Evolutionary conservation across 768 basidiomycete species (phyloP).

Genomic region (Boletus vermiculosoides): DNA sequence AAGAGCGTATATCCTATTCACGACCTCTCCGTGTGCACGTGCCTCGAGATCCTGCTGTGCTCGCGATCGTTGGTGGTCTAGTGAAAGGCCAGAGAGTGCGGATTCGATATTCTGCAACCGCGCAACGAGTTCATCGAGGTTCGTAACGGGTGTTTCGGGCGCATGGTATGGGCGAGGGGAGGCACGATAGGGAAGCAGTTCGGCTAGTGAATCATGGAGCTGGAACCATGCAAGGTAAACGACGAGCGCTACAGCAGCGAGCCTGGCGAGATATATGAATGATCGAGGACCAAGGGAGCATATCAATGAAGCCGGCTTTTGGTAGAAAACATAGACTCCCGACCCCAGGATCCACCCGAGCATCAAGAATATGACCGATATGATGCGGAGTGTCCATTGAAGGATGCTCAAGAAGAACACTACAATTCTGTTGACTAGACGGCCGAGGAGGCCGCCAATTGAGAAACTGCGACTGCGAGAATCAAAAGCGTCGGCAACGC

Average conservation of each 20-base stretch:
- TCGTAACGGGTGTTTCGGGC: constrained; percentile 59
- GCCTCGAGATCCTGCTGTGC: constrained; percentile 52
- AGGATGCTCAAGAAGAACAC: constrained; percentile 32
- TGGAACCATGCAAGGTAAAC: constrained; percentile 47
- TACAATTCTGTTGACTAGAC: constrained; percentile 38
- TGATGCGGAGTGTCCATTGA: constrained; percentile 21
- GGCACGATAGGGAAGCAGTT: constrained; percentile 35
- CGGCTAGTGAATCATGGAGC: constrained; percentile 38
- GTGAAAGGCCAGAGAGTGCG: constrained; percentile 57
- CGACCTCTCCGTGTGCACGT: constrained; percentile 50
- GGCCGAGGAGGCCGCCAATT: constrained; percentile 46
- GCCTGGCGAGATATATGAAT: constrained; percentile 38
- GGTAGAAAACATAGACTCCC: constrained; percentile 45
- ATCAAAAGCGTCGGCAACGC: constrained; percentile 25
- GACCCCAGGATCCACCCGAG: constrained; percentile 51
- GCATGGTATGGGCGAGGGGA: constrained; percentile 43
- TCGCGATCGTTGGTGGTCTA: constrained; percentile 51
- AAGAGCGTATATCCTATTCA: constrained; percentile 52
- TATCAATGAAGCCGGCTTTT: constrained; percentile 46
- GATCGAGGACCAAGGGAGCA: constrained; percentile 33
- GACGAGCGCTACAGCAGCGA: constrained; percentile 41
- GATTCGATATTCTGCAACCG: constrained; percentile 65
- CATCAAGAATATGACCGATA: constrained; percentile 41
- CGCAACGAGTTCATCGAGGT: constrained; percentile 62
- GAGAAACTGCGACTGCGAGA: constrained; percentile 35